These are phyloP conservation scores for Asparagopsis taxiformis DNA, from an alignment of 31 red algal species.

Conservation along the genomic window DNA sequence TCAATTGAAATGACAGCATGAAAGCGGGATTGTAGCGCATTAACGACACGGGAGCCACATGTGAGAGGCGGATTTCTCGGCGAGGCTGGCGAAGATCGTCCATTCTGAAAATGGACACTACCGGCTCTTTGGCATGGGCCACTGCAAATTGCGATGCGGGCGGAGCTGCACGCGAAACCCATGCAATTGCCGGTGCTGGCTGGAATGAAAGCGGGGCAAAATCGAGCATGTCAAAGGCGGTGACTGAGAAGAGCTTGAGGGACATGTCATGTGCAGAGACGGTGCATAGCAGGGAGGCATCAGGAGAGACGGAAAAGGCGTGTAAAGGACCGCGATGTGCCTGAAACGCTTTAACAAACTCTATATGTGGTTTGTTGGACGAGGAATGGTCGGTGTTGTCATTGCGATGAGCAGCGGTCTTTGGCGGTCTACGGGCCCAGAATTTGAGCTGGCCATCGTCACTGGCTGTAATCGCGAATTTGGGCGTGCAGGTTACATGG, in stretches of 20 bases:
- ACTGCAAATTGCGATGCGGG: background rate
- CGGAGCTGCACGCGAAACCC: background rate
- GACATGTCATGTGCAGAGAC: slow-evolving; percentile 21
- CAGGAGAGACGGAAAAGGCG: slow-evolving; percentile 2
- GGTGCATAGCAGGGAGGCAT: slow-evolving; percentile 20
- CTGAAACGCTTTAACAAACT: slow-evolving; percentile 60
- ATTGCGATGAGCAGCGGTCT: too few relatives aligned
- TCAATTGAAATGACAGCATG: slow-evolving; percentile 32
- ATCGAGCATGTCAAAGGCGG: slow-evolving; percentile 49
- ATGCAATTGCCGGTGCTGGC: background rate
- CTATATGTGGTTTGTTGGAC: background rate
- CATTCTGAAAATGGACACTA: slow-evolving; percentile 6
- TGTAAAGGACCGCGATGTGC: slow-evolving; percentile 31
- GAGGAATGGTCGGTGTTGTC: too few relatives aligned
- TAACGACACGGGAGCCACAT: slow-evolving; percentile 7
- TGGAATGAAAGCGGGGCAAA: background rate
- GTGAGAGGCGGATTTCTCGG: background rate
- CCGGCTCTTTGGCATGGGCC: slow-evolving; percentile 14
- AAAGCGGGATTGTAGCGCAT: slow-evolving; percentile 26
- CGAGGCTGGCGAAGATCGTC: slow-evolving; percentile 4
- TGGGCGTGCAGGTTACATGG: slow-evolving; percentile 25
- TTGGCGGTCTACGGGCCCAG: slow-evolving; percentile 44
- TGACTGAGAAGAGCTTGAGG: slow-evolving; percentile 53
- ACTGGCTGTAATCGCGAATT: slow-evolving; percentile 35
- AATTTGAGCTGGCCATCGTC: slow-evolving; percentile 60